Conservation (phyloP, 352 stramenopile genomes). For the Pythium phragmiticola region DNA sequence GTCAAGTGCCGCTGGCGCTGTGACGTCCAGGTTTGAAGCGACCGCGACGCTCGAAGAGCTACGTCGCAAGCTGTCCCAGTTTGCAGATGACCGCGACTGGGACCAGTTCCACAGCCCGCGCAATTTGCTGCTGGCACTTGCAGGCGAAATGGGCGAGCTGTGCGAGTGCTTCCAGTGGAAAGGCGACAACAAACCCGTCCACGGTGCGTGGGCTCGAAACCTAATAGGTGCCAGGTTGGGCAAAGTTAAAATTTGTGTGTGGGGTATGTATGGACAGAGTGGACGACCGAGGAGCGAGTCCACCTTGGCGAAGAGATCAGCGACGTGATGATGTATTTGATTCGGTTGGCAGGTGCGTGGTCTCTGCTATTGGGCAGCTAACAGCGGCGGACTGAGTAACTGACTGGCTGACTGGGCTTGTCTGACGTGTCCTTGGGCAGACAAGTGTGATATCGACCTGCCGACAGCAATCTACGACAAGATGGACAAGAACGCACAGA, state of each 20-base stretch:
- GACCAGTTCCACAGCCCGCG: conserved; percentile 64
- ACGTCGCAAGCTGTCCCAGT: conserved; percentile 30
- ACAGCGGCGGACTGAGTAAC: not conserved
- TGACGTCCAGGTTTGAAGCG: conserved; percentile 24
- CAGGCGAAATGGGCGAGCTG: conserved; percentile 95
- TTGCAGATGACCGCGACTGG: conserved; percentile 37
- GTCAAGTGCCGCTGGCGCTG: not conserved
- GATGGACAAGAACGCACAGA: conserved; percentile 88
- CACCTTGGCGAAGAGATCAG: conserved; percentile 96
- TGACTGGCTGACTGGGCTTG: not conserved
- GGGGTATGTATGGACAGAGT: conserved; percentile 40
- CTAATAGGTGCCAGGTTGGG: too few relatives aligned
- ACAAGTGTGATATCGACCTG: conserved; percentile 91
- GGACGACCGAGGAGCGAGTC: conserved; percentile 74
- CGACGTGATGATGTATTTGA: conserved; percentile 96
- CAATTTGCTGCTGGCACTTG: conserved; percentile 93
- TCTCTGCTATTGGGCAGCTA: not conserved
- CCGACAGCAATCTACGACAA: conserved; percentile 89
- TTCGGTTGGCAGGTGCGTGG: conserved; percentile 84
- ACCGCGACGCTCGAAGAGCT: conserved; percentile 33
- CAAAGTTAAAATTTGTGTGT: not conserved
- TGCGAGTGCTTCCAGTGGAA: conserved; percentile 96
- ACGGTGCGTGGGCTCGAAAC: conserved; percentile 31
- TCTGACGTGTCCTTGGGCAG: conserved; percentile 13
- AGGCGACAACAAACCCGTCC: conserved; percentile 72